Conservation (phyloP, 805 yeast species). For the Myxozyma geophila region DNA sequence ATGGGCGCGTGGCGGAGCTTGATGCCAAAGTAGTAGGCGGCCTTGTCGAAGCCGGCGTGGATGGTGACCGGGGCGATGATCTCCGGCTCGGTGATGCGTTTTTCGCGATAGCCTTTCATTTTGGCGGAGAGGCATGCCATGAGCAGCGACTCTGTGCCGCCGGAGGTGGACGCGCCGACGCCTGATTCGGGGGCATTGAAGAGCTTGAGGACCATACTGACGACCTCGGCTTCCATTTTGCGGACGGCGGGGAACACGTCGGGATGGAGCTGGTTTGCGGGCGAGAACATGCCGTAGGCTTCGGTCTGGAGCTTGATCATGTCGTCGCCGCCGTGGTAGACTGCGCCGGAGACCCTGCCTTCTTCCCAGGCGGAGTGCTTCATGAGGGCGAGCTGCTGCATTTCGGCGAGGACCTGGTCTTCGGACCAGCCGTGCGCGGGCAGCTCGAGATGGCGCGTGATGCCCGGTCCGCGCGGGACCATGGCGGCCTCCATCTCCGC, state of each 20-base stretch:
- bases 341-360: conserved; percentile 93
- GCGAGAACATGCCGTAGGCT: conserved; percentile 76
- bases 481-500: conserved; percentile 59
- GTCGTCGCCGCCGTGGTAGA: conserved; percentile 92
- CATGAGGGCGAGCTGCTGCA: conserved; percentile 52
- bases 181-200: conserved; percentile 79
- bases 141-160: conserved; percentile 92
- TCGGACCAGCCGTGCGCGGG: conserved; percentile 66
- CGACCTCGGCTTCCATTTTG: conserved; percentile 95
- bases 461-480: conserved; percentile 56
- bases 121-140: conserved; percentile 89
- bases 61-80: conserved; percentile 86
- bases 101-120: conserved; percentile 59
- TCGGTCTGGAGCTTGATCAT: conserved; percentile 71
- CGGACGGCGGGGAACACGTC: conserved; percentile 96
- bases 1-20: conserved; percentile 78
- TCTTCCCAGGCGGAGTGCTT: conserved; percentile 79
- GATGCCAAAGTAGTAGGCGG: conserved; percentile 87
- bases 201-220: conserved; percentile 73
- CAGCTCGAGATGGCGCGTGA: conserved; percentile 45
- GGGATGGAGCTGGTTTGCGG: conserved; percentile 94
- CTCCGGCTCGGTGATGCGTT: conserved; percentile 74
- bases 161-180: conserved; percentile 85
- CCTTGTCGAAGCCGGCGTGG: conserved; percentile 95
- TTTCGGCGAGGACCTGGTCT: conserved; percentile 53